A percentile compares a stretch with the other conserved stretches of the same genome.
Conservation (phyloP, 129 eudicot species). For the Gnaphalium uliginosum region DNA sequence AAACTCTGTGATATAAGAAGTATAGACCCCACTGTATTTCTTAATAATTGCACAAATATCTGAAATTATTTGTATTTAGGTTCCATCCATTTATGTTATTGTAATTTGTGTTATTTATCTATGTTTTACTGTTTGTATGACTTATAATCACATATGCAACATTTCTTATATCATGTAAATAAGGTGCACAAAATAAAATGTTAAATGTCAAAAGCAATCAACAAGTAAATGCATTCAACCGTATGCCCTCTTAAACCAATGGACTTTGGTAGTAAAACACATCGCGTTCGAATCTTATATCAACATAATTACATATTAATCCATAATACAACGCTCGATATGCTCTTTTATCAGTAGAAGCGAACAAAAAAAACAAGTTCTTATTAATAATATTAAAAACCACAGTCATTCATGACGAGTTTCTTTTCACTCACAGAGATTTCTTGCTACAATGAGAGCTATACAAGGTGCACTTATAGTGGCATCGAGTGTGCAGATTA, state of each 20-base stretch:
- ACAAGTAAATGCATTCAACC: background rate
- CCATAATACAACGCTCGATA: background rate
- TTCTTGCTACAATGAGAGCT: conserved; percentile 81
- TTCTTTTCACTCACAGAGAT: conserved; percentile 52
- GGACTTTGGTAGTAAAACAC: too few species aligned
- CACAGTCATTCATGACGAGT: conserved; percentile 19
- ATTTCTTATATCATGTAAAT: background rate
- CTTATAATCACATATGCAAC: background rate
- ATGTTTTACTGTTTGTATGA: background rate
- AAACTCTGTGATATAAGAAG: background rate
- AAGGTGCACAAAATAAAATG: background rate
- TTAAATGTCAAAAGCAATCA: background rate
- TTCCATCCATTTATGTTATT: background rate
- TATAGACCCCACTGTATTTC: background rate
- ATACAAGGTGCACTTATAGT: conserved; percentile 96
- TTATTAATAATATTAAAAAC: background rate
- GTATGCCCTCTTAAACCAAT: background rate
- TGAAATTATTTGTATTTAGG: background rate
- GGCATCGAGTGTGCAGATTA: conserved; percentile 96
- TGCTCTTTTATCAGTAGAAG: background rate
- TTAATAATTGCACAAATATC: too few species aligned
- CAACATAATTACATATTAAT: background rate
- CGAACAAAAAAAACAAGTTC: background rate
- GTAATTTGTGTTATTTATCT: too few species aligned
- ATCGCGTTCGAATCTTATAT: background rate